Evolutionary conservation across 2,329 filamentous ascomycete species (phyloP), one percentile per base, ranked within the genome.

Genomic region (Chaetomium strumarium): DNA sequence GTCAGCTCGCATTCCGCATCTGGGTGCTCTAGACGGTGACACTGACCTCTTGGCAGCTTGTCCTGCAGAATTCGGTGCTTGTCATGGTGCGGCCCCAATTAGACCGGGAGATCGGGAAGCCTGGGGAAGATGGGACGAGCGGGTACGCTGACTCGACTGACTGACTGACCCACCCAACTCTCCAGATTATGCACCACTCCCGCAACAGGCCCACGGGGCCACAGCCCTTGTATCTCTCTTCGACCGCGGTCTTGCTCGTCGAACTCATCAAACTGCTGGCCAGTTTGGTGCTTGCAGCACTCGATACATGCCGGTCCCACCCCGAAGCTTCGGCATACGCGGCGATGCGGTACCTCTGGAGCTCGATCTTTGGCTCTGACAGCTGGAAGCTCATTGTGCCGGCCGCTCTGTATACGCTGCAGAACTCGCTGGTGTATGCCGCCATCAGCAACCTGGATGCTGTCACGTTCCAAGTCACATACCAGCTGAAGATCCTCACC

Each of bases 231-330:
- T 87, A 85, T 65, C 78, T 81, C 57, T 78, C 81, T 16, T 86
- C 81, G 16, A 88, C 83, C 14, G 83, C 83, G 30, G 81, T 86
- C 29, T 80, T 86, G 63, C 70, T 86, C 49, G 84, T 82, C 64
- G 85, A 86, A 68, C 73, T 84, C 47, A 72, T 84, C 57, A 87
- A 86, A 64, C 74, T 86, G 46, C 72, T 74, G 20, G 74, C 85
- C 53, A 85, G 79, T 62, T 70, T 85, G 43, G 79, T 76, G 16
- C 76, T 86, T 65, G 80, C 82, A 6, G 71, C 84, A 12, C 81
- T 83, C 67, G 81, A 85, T 47, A 54, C 59, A 11, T 51, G 49
- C 45, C 37, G 42, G 9, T 55, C 56, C 9, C 45, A 56, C 16
- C 58, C 55, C 13, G 17, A 24, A 6, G 38, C 37, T 11, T 42